Base-by-base conservation (phyloP, 2,329 filamentous ascomycete genomes). In the Neonectria ditissima region DNA sequence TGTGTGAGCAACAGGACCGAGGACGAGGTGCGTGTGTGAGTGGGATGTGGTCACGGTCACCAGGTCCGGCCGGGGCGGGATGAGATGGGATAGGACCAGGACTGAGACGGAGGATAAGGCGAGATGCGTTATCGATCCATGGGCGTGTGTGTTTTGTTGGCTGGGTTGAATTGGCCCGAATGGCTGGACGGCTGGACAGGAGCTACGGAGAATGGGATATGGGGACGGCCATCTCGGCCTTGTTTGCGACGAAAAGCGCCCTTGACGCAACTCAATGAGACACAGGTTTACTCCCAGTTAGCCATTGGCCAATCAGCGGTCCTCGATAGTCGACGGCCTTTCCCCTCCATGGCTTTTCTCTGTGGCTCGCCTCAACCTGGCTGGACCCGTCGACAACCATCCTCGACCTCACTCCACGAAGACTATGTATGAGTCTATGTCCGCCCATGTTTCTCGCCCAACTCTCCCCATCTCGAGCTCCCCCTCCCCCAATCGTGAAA, bases 301-400 rank as follows among this genome's bases (percentile, higher is more conserved):
- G 62, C 69, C 69, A 77, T 77, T 77, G 75, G 30, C 75, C 75
- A 77, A 77, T 76, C 73, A 76, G 54, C 65, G 55, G 41, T 51
- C 61, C 52, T 66, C 67, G 74, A 77, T 77, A 77, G 66, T 62
- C 67, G 55, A 34, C 54, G 56, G 63, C 37, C 58, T 62, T 61
- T 34, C 45, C 57, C 65, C 60, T 59, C 65, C 55, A 67, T 67
- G 68, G 63, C 66, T 69, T 54, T 53, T 43, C 50, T 63, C 52
- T 51, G 14, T 70, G 59, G 59, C 65, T 69, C 66, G 55, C 69
- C 63, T 62, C 71, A 67, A 63, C 65, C n/a, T 71, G 55, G 48
- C 32, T 34, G 32, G 32, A 34, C 56, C 53, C 62, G 61, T 65
- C 41, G 59, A 44, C 52, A 65, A 47, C 58, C 61, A 39, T 69